Percentiles rank a stretch among this genome's conserved stretches.
Evolutionary conservation across 2,329 filamentous ascomycete genomes (phyloP).

Genomic region (Exserohilum turcica): DNA sequence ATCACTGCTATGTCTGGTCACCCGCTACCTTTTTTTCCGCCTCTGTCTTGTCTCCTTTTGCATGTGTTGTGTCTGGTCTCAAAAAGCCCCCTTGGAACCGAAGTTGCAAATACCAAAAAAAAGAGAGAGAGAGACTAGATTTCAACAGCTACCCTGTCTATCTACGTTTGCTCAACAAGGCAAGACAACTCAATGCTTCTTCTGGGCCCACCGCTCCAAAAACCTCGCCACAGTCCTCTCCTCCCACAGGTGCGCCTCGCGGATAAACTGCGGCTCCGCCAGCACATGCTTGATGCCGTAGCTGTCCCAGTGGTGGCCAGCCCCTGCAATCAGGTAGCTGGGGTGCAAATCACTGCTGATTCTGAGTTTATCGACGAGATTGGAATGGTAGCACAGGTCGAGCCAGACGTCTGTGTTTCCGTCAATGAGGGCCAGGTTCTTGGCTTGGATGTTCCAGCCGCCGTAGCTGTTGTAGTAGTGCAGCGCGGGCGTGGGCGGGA

Average conservation of each 20-base stretch:
- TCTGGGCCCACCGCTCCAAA: constrained; percentile 20
- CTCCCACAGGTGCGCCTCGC: constrained; percentile 58
- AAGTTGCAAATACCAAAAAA: too few relatives aligned
- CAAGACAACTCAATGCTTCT: neutral
- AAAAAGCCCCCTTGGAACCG: too few relatives aligned
- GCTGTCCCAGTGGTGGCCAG: constrained; percentile 60
- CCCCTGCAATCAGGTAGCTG: constrained; percentile 57
- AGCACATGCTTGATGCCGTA: constrained; percentile 48
- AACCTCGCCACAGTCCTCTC: constrained; percentile 53
- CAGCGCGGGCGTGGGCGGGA: constrained; percentile 53
- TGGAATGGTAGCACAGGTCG: constrained; percentile 58
- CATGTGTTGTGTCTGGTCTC: too few relatives aligned
- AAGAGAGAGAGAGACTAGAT: too few relatives aligned
- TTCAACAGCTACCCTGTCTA: too few relatives aligned
- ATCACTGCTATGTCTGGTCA: neutral
- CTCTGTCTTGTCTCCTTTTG: neutral
- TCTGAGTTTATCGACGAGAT: constrained; percentile 45
- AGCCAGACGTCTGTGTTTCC: constrained; percentile 60
- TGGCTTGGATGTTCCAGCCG: constrained; percentile 53
- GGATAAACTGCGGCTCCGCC: constrained; percentile 58
- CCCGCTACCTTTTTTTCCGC: neutral
- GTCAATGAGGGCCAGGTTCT: constrained; percentile 59
- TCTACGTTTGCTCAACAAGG: too few relatives aligned
- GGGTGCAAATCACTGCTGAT: constrained; percentile 53
- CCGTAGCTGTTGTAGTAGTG: constrained; percentile 55